Evolutionary conservation across 805 yeast species (phyloP).

Genomic region (Saccharomycopsis javanensis): DNA sequence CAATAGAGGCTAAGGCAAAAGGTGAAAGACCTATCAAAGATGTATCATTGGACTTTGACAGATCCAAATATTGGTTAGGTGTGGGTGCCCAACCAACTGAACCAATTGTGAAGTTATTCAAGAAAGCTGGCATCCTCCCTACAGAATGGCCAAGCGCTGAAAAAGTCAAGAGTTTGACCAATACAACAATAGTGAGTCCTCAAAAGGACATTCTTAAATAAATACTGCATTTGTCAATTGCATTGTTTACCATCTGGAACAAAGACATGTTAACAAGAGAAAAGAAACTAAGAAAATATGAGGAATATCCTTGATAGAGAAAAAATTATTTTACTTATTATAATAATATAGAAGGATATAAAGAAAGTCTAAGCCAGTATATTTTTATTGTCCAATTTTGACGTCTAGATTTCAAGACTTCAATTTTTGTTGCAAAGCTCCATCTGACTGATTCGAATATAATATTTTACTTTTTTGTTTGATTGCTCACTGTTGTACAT

Average conservation of each 20-base stretch:
- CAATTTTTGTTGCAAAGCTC: no score
- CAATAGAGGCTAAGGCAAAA: slow-evolving; percentile 39
- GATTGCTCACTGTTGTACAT: no score
- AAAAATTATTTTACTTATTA: no score
- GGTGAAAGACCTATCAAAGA: slow-evolving; percentile 65
- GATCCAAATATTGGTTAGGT: slow-evolving; percentile 94
- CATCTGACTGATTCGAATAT: no score
- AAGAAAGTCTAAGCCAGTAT: no score
- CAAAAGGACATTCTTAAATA: slow-evolving; percentile 14
- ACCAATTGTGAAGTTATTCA: slow-evolving; percentile 64
- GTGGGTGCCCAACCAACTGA: slow-evolving; percentile 95
- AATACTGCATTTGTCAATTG: not conserved
- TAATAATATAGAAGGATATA: no score
- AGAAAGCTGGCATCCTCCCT: slow-evolving; percentile 64
- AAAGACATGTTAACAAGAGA: not conserved
- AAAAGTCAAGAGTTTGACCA: slow-evolving; percentile 21
- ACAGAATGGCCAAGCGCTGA: slow-evolving; percentile 52
- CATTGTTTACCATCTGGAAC: not conserved
- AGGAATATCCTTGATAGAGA: not conserved
- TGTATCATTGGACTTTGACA: slow-evolving; percentile 71
- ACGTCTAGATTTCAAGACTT: no score
- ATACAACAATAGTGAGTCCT: slow-evolving; percentile 8
- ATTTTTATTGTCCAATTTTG: no score
- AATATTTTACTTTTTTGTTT: no score
- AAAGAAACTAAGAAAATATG: not conserved